Evolutionary conservation across 306 rosid genomes (phyloP).

Genomic region (Betula pendula): DNA sequence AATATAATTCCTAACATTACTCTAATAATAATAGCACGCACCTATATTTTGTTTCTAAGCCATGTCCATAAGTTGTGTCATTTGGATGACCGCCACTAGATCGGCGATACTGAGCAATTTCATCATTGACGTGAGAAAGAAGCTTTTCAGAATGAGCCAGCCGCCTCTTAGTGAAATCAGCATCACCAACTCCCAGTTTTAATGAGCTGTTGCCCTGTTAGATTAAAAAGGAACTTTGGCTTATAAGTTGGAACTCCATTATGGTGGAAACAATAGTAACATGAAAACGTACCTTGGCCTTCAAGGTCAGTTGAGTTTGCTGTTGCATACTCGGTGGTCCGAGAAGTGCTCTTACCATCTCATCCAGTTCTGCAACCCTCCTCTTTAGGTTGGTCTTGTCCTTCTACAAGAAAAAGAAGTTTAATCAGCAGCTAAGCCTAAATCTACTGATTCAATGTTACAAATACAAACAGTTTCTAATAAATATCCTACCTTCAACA

Average conservation of each 20-base stretch:
- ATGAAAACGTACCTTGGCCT: conserved; percentile 44
- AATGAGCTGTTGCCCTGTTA: conserved; percentile 44
- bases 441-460: neutral
- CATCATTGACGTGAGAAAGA: conserved; percentile 62
- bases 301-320: conserved; percentile 37
- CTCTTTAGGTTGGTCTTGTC: conserved; percentile 69
- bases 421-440: neutral
- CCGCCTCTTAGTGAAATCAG: conserved; percentile 55
- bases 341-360: conserved; percentile 54
- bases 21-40: too few species aligned
- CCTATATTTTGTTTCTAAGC: conserved; percentile 27
- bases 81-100: conserved; percentile 46
- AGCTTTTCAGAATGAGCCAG: conserved; percentile 57
- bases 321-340: conserved; percentile 41
- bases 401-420: conserved; percentile 44
- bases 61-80: conserved; percentile 27
- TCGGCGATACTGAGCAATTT: conserved; percentile 49
- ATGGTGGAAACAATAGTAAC: neutral
- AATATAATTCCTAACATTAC: too few species aligned
- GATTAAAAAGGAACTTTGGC: conserved; percentile 25
- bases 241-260: conserved; percentile 2
- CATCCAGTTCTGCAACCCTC: conserved; percentile 81
- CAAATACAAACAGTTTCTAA: neutral
- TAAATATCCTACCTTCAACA: conserved; percentile 62
- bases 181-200: conserved; percentile 39